phyloP scores from a whole-genome alignment of 371 early-diverging fungal genomes.

The Mortierella sp. region DNA sequence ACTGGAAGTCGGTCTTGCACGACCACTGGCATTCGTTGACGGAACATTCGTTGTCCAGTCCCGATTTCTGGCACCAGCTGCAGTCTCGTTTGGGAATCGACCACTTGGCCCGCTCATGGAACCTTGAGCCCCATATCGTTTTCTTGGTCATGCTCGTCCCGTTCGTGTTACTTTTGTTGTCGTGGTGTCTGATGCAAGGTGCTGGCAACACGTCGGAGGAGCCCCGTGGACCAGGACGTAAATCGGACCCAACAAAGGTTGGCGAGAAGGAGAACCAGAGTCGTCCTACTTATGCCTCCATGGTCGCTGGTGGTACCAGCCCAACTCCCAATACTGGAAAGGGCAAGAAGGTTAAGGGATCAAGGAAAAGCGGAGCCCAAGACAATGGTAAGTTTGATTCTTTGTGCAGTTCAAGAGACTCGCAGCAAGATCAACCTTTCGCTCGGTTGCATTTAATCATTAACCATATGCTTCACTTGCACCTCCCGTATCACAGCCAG shows the following conservation, averaged over 20 bases:
- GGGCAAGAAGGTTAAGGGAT: conserved; percentile 10
- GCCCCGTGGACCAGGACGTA: conserved; percentile 8
- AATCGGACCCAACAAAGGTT: background rate
- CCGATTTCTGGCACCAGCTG: conserved; percentile 12
- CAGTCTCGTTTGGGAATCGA: conserved; percentile 14
- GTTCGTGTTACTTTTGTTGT: conserved; percentile 5
- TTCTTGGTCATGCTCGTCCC: conserved; percentile 16
- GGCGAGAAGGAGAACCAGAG: background rate
- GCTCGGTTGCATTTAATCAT: no score
- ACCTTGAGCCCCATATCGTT: conserved; percentile 24
- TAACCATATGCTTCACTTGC: background rate
- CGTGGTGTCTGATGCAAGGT: background rate
- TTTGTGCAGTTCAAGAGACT: background rate
- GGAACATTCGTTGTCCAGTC: background rate
- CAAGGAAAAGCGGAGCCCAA: conserved; percentile 10
- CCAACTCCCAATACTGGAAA: background rate
- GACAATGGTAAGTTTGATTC: conserved; percentile 9
- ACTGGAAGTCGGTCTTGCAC: conserved; percentile 1
- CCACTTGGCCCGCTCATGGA: background rate
- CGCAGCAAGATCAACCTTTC: no score
- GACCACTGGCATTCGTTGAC: conserved; percentile 9
- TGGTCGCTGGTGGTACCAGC: background rate
- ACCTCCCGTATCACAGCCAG: no score
- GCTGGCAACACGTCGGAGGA: conserved; percentile 13
- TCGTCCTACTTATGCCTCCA: background rate